Evolutionary conservation across 345 rosid species (phyloP).

Genomic region (Eucalyptus lansdowneana): DNA sequence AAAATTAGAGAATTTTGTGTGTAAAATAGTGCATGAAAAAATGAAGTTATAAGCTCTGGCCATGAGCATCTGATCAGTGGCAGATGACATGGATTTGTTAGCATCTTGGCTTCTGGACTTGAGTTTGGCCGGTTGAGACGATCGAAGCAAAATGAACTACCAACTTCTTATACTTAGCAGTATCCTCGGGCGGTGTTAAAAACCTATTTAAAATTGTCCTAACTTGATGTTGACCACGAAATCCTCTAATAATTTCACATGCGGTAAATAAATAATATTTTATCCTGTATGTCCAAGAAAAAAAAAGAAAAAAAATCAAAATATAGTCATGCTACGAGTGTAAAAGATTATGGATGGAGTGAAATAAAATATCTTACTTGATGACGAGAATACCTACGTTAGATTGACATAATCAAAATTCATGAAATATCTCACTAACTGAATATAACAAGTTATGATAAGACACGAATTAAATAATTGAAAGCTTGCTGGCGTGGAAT

Average conservation of each 20-base stretch:
- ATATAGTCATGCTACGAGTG: background rate
- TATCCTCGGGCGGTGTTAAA: background rate
- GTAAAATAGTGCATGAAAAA: background rate
- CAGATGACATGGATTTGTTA: background rate
- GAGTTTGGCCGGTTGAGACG: background rate
- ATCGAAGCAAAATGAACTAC: background rate
- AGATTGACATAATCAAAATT: background rate
- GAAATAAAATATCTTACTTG: background rate
- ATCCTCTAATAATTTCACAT: background rate
- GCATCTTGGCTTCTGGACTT: background rate
- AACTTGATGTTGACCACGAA: background rate
- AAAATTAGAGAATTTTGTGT: background rate
- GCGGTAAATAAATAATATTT: background rate
- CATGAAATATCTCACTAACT: background rate
- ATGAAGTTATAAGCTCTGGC: background rate
- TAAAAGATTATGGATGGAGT: background rate
- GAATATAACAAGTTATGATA: background rate
- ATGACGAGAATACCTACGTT: background rate
- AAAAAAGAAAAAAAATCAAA: background rate
- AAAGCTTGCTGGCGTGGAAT: background rate
- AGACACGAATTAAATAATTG: background rate
- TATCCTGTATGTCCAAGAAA: background rate
- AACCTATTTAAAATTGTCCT: background rate
- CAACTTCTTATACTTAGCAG: background rate
- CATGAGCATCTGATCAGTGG: background rate